Evolutionary conservation across 2,329 filamentous ascomycete genomes (phyloP).

Genomic region (Botrytis medusae): DNA sequence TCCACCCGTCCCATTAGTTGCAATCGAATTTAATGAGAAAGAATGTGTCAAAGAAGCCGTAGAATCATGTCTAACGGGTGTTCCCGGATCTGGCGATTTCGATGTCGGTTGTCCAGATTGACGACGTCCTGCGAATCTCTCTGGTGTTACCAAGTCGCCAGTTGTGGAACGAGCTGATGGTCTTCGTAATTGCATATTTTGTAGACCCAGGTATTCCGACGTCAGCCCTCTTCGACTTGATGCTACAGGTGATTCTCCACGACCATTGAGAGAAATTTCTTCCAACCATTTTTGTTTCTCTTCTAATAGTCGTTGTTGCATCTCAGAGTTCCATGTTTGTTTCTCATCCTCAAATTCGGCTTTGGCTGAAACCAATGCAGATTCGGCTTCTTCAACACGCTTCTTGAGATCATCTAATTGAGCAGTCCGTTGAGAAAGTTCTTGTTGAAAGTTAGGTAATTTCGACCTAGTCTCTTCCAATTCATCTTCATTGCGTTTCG

Average conservation of each 20-base stretch:
- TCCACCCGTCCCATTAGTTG: constrained; percentile 29
- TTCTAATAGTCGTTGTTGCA: constrained; percentile 61
- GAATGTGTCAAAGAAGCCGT: constrained; percentile 29
- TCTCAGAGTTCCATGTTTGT: constrained; percentile 56
- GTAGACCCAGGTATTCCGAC: constrained; percentile 41
- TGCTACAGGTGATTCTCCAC: constrained; percentile 37
- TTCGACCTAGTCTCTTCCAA: constrained; percentile 68
- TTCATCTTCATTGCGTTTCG: constrained; percentile 70
- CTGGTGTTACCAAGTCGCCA: constrained; percentile 32
- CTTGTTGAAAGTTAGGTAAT: constrained; percentile 63
- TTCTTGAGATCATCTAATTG: constrained; percentile 62
- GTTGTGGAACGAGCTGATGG: constrained; percentile 36
- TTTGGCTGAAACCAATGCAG: constrained; percentile 59
- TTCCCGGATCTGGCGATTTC: constrained; percentile 35
- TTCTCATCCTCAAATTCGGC: constrained; percentile 59
- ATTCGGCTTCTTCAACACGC: constrained; percentile 65
- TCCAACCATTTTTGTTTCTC: constrained; percentile 61
- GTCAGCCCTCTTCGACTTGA: constrained; percentile 39
- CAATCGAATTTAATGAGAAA: constrained; percentile 10
- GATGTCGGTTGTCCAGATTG: constrained; percentile 33
- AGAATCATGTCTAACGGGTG: constrained; percentile 39
- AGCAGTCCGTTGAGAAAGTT: constrained; percentile 59
- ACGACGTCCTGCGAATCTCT: constrained; percentile 31
- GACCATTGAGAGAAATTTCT: constrained; percentile 40
- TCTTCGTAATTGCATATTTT: constrained; percentile 40